Base-by-base conservation (phyloP, 1,139 yeast genomes). In the Scheffersomyces quercinus region DNA sequence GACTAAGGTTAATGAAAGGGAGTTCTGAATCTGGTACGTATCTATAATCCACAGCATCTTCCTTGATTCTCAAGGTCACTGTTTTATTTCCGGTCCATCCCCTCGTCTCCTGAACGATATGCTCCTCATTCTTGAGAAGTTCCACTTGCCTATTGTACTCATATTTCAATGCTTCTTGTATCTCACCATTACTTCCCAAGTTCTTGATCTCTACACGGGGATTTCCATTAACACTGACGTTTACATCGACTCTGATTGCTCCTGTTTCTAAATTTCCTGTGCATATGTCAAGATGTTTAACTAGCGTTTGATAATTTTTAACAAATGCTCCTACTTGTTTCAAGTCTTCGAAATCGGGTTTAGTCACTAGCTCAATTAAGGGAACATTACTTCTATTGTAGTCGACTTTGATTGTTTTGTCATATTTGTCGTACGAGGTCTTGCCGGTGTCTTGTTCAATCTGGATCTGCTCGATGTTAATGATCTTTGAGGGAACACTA, bases 361-460 rank as follows among this genome's bases (percentile, higher is more conserved):
- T 80, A 0, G 99, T 93, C 4, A 93, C 97, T 60, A 95, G 69
- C 64, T 93, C 99, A 38, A 93, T 85, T 45, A 93, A 72, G 0
- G 98, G 97, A 1, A 84, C 82, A 62, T 90, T 88, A 15, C 95
- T 78, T 58, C 99, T 74, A 59, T 95, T 95, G 45, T 84, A 75
- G 62, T 93, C 99, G 16, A 93, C 75, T 39, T 74, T 70, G 0
- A 83, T 70, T 4, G 58, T 48, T n/a, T 59, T 61, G 47, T 65
- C 77, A 40, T 48, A 58, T 10, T 73, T 71, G 35, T 75, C 70
- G 59, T 90, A 85, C 8, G 77, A 71, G 0, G 95, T 79, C 56
- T 89, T 86, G 2, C 96, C 99, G 0, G 99, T 93, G 60, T 93
- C 99, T 63, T 91, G 98, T 57, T 91, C 98, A 24, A 91, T 67